Base-by-base conservation (phyloP, 768 basidiomycete genomes). In the Amanita brunnescens region DNA sequence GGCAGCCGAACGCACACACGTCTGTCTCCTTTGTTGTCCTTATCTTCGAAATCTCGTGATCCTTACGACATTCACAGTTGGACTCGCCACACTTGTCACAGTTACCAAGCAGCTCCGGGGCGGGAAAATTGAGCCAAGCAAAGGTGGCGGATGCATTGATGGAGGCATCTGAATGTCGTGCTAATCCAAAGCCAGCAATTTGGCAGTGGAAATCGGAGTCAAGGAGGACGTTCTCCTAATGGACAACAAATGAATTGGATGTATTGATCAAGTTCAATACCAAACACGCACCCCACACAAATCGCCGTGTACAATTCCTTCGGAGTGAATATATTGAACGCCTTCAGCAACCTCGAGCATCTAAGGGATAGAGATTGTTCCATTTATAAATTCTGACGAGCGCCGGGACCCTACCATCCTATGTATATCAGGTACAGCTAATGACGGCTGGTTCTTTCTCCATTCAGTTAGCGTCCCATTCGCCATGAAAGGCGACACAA, bases 131-230 rank as follows among this genome's bases (percentile, higher is more conserved):
- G 2, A 37, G n/a, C 4, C 26, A 32, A 12, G 18, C 7, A 12
- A 18, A 5, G 10, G 10, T 6, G 6, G 24, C 13, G 1, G 23
- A 44, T 44, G 13, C 16, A 1, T 29, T 40, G 3, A 26, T 1
- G 7, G 38, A 30, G 20, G 23, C 47, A 20, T 48, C 35, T 3
- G 18, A 18, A 24, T 48, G 47, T 12, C 47, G 47, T 5, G 39
- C 26, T 10, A 49, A 10, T n/a, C 49, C 49, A 41, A 49, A 49
- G 32, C 30, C 39, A 41, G 39, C 38, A 20, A 49, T 49, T 33
- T 41, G 35, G n/a, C 23, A 34, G 18, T 40, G 3, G 14, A 41
- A 18, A 33, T 41, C 26, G 12, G 29, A 29, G 32, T 30, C 38
- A 16, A 49, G 20, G n/a, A 40, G 29, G 24, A 49, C 7, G 26